Conservation (phyloP, 495 filamentous ascomycete species). For the Daldinia decipiens region DNA sequence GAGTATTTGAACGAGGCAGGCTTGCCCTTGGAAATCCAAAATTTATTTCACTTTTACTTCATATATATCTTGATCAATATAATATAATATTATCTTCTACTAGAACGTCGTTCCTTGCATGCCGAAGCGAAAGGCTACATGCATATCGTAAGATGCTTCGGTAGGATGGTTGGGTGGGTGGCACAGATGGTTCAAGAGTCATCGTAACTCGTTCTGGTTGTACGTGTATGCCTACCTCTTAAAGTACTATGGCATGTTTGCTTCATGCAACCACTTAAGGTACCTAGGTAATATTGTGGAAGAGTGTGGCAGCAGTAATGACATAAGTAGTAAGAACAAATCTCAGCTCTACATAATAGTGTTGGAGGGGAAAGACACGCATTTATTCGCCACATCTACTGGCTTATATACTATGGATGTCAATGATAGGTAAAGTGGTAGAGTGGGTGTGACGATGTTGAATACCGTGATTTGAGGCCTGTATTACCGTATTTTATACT, state of each 20-base stretch:
- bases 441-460: conserved; percentile 21
- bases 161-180: conserved; percentile 4
- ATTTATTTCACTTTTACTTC: background rate
- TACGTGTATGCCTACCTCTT: background rate
- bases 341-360: background rate
- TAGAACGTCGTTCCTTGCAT: conserved; percentile 27
- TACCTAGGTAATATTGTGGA: background rate
- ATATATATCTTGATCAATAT: background rate
- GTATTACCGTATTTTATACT: conserved; percentile 11
- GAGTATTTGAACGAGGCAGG: background rate
- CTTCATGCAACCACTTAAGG: conserved; percentile 4
- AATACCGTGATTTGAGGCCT: conserved; percentile 9
- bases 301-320: too few relatives aligned
- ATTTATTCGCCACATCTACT: conserved; percentile 37
- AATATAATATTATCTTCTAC: background rate
- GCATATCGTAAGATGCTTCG: conserved; percentile 19
- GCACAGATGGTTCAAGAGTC: conserved; percentile 1
- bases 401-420: conserved; percentile 11
- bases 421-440: background rate
- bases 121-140: conserved; percentile 27
- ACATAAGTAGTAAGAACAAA: conserved; percentile 17
- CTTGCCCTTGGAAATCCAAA: background rate
- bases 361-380: conserved; percentile 11
- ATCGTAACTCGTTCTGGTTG: background rate
- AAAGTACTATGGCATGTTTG: background rate